Evolutionary conservation across 1,284 basidiomycete species (phyloP).

Genomic region (Sanghuangporus baumii): DNA sequence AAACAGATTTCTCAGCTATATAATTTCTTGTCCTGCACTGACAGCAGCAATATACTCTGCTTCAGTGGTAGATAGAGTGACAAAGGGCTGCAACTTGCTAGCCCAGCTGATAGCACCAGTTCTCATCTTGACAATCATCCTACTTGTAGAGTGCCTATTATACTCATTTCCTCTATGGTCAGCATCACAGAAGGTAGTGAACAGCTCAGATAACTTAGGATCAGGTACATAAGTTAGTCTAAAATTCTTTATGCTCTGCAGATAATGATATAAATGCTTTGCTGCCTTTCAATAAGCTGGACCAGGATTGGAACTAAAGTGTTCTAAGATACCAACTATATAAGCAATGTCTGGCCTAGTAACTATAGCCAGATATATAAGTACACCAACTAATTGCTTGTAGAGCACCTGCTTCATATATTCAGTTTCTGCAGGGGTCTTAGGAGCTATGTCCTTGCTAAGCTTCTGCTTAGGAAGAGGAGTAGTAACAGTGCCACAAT

Average conservation of each 20-base stretch:
- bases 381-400: slow-evolving; percentile 22
- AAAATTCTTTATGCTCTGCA: not conserved
- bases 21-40: no score
- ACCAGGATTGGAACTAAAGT: slow-evolving; percentile 14
- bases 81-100: no score
- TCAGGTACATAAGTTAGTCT: not conserved
- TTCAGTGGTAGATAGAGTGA: no score
- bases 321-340: slow-evolving; percentile 8
- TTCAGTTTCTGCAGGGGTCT: no score
- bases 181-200: slow-evolving; percentile 8
- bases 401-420: no score
- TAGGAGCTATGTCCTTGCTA: no score
- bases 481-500: no score
- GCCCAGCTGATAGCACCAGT: no score
- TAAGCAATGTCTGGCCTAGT: slow-evolving; percentile 24
- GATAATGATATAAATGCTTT: not conserved
- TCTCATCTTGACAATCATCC: slow-evolving; percentile 21
- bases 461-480: no score
- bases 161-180: not conserved
- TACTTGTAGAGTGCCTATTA: slow-evolving; percentile 5
- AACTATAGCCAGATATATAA: slow-evolving; percentile 29
- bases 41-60: no score
- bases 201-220: not conserved
- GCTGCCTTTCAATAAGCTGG: not conserved
- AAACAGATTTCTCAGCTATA: no score